These are phyloP conservation scores for Guadua angustifolia DNA, from an alignment of 176 grass and related monocot genomes.

Conservation along the genomic window DNA sequence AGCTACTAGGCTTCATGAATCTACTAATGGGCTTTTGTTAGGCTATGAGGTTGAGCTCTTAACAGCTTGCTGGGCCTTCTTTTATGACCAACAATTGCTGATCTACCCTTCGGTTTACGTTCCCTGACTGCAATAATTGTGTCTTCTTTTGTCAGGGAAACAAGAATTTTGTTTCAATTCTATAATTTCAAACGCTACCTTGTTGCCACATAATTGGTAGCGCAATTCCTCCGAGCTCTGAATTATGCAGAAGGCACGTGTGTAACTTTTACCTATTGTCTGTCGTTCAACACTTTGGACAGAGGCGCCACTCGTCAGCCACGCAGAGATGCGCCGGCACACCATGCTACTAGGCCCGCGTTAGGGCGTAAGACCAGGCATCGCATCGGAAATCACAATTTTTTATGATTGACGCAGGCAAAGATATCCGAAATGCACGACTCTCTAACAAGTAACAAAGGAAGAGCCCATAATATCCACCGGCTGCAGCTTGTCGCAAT, in stretches of 20 bases:
- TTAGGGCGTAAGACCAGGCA: not conserved
- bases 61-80: not conserved
- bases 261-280: not conserved
- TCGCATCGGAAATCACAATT: not conserved
- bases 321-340: no score
- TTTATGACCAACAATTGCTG: not conserved
- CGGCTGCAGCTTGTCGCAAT: not conserved
- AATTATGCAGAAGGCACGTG: not conserved
- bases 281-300: not conserved
- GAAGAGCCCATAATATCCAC: not conserved
- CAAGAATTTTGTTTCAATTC: not conserved
- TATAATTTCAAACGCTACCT: not conserved
- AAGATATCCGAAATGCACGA: not conserved
- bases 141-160: not conserved
- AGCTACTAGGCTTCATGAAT: not conserved
- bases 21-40: not conserved
- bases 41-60: not conserved
- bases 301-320: not conserved
- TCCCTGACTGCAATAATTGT: no score
- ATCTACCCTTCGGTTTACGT: not conserved
- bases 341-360: not conserved
- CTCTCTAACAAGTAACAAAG: not conserved
- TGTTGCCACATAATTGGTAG: not conserved
- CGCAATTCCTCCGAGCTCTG: not conserved
- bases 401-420: not conserved